Base-by-base conservation (phyloP, 768 basidiomycete species). In the Russula brevipes region DNA sequence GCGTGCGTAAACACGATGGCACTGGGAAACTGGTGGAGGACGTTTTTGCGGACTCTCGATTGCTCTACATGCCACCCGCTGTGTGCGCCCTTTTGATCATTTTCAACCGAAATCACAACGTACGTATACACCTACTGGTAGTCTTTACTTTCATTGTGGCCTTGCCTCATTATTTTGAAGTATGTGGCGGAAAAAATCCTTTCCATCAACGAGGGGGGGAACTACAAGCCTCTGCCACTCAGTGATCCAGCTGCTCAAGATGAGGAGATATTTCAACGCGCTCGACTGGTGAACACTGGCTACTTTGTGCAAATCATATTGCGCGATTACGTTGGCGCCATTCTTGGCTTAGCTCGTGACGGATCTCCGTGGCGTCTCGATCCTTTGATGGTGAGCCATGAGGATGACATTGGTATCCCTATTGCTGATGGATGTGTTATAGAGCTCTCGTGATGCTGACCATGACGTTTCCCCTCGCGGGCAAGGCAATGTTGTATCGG, bases 51-150 rank as follows among this genome's bases (percentile, higher is more conserved):
- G 89, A 91, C 70, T 68, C 69, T 45, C 78, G 89, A 53, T 68
- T 91, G 12, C 71, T 85, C 55, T 75, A 83, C 64, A 88, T 92
- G 87, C 88, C 89, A 0, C 90, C 90, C 31, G 76, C 87, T 3
- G 79, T 78, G 16, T 81, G 84, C 64, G 88, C 87, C 0, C 78
- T 92, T 49, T 76, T 89, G 7, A 79, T 92, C 49, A 73, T 93
- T 16, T 76, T 93, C 54, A 81, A 76, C 65, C 82, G 89, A 47
- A 90, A 91, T 65, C 89, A 91, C 64, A 91, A 88, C 63, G 87
- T 87, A 54, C 16, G 82, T 56, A 31, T 46, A 19, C 57, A 17
- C 17, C n/a, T 42, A n/a, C n/a, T n/a, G n/a, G n/a, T n/a, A 30
- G 44, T 2, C 38, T 30, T 42, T 14, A 4, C 31, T 6, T 5